Evolutionary conservation across 495 filamentous ascomycete genomes (phyloP).

Genomic region (Lentithecium fluviatile): DNA sequence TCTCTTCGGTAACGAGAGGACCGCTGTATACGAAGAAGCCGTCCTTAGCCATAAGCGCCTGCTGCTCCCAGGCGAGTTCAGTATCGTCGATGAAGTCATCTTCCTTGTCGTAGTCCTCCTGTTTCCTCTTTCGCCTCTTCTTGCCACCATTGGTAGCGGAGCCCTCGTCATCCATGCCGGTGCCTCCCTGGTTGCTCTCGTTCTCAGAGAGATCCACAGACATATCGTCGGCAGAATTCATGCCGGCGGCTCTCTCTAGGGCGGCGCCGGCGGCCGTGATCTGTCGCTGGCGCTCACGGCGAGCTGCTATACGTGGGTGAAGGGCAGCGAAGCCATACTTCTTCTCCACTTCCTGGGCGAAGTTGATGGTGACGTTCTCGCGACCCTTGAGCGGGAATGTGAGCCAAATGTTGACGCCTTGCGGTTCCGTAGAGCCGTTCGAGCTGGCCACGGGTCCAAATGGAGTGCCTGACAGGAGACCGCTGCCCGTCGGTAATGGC

Average conservation of each 20-base stretch:
- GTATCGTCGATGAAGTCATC: conserved; percentile 98
- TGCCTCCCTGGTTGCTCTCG: conserved; percentile 75
- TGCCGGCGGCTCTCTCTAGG: conserved; percentile 62
- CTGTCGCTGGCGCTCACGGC: conserved; percentile 73
- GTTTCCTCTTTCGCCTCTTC: conserved; percentile 78
- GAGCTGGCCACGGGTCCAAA: conserved; percentile 50
- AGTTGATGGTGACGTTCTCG: conserved; percentile 88
- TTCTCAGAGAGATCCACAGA: conserved; percentile 42
- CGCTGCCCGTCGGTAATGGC: conserved; percentile 62
- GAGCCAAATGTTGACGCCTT: conserved; percentile 78
- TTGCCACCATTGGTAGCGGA: conserved; percentile 54
- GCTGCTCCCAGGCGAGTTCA: conserved; percentile 92
- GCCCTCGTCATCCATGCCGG: conserved; percentile 52
- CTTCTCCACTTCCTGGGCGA: conserved; percentile 88
- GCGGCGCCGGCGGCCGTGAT: conserved; percentile 82
- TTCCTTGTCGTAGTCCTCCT: conserved; percentile 93
- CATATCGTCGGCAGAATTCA: conserved; percentile 65
- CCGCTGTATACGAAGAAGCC: conserved; percentile 49
- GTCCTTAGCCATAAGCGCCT: conserved; percentile 88
- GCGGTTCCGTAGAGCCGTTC: conserved; percentile 49
- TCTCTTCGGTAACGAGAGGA: conserved; percentile 70
- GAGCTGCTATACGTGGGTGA: conserved; percentile 85
- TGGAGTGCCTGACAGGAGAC: conserved; percentile 62
- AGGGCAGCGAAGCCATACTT: conserved; percentile 91
- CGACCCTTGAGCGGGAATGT: conserved; percentile 76